Evolutionary conservation across 441 rosid genomes (phyloP).

Genomic region (Jatropha multifida): DNA sequence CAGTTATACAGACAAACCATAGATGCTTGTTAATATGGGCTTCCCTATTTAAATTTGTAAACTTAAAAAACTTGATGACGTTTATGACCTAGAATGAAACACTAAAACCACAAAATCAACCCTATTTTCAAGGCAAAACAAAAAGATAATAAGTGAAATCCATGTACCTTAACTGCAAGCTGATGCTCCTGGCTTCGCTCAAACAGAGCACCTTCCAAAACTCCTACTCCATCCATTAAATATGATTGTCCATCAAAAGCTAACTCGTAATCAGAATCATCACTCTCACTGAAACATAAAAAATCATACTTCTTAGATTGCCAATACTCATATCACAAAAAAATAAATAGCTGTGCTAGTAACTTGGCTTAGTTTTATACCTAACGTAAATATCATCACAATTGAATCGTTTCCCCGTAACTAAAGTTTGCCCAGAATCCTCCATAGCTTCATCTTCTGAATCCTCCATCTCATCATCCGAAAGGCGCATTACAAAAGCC

Average conservation of each 20-base stretch:
- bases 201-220: conserved; percentile 52
- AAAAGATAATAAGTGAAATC: conserved; percentile 9
- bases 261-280: conserved; percentile 57
- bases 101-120: neutral
- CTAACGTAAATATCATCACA: conserved; percentile 56
- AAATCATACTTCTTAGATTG: neutral
- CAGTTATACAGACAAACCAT: neutral
- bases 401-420: conserved; percentile 41
- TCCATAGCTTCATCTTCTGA: conserved; percentile 33
- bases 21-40: conserved; percentile 3
- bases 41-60: conserved; percentile 1
- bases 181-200: conserved; percentile 60
- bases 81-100: neutral
- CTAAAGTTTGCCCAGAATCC: conserved; percentile 25
- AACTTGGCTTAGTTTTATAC: conserved; percentile 26
- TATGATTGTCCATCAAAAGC: conserved; percentile 37
- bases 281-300: conserved; percentile 39
- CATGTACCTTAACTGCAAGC: conserved; percentile 56
- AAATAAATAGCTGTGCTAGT: neutral
- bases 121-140: neutral
- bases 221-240: conserved; percentile 52
- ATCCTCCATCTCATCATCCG: conserved; percentile 62
- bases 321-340: neutral
- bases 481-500: conserved; percentile 65
- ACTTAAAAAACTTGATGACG: conserved; percentile 1